Evolutionary conservation across 352 stramenopile species (phyloP).

Genomic region (Phytopythium delawarense): DNA sequence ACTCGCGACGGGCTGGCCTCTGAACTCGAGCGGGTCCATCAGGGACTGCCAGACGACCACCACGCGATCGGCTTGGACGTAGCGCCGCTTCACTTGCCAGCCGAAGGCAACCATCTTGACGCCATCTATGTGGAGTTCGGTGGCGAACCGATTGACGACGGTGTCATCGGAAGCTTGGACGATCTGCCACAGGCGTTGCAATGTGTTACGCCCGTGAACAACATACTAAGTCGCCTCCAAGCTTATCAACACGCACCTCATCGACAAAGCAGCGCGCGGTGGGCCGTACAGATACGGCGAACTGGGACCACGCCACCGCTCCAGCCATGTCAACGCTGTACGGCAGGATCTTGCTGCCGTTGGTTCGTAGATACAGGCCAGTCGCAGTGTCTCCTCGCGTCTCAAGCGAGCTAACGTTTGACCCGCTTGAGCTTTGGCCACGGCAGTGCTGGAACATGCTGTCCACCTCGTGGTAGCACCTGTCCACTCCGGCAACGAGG

Average conservation of each 20-base stretch:
- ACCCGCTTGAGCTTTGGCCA: neutral
- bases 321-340: neutral
- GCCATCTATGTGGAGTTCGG: neutral
- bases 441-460: neutral
- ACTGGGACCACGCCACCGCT: conserved; percentile 1
- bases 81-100: conserved; percentile 36
- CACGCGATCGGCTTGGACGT: conserved; percentile 35
- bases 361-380: neutral
- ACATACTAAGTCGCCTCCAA: neutral
- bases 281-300: neutral
- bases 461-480: neutral
- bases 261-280: conserved; percentile 6
- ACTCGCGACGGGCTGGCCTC: conserved; percentile 12
- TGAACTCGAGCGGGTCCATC: conserved; percentile 39
- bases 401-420: neutral
- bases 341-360: conserved; percentile 6
- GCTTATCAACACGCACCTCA: neutral
- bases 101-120: conserved; percentile 13
- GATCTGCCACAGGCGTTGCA: neutral
- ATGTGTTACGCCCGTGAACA: neutral
- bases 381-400: neutral
- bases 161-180: neutral
- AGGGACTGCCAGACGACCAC: conserved; percentile 47
- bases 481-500: neutral
- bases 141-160: neutral